Base-by-base conservation (phyloP, 2,329 filamentous ascomycete species). In the Arthrobotrys sphaeroides region DNA sequence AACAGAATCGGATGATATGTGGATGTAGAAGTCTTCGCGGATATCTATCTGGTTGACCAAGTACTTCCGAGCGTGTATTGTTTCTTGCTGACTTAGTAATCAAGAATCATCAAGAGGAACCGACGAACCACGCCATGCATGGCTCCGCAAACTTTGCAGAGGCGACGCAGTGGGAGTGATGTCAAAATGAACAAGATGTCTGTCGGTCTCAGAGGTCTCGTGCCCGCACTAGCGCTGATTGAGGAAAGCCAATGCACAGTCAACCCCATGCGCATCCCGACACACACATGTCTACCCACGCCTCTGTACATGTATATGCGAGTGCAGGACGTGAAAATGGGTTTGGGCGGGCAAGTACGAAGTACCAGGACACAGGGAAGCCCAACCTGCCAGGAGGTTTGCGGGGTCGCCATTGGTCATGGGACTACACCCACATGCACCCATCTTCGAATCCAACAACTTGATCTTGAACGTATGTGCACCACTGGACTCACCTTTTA, bases 321-420 rank as follows among this genome's bases (percentile, higher is more conserved):
- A 10, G 55, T 43, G 36, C 55, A 45, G 9, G 22, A 43, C n/a
- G 26, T 9, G 9, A n/a, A 12, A 22, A 55, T 13, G 5, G 10
- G 26, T n/a, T 33, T 26, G 16, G 20, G 16, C 18, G 38, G 24
- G 57, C 20, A 47, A 20, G 18, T 38, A 36, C 24, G n/a, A n/a
- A n/a, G 51, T 55, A 55, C 51, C 31, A 13, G 31, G 18, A 55
- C 51, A 55, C 51, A 24, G 10, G 16, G 16, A 20, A 22, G 51
- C 51, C 51, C 51, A 55, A 31, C 18, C 51, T 38, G 51, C 51
- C 31, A 55, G 65, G 55, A 28, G 24, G 28, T 24, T 45, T 57
- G 68, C 60, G 68, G 59, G 60, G 68, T 65, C 60, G 42, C 42
- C 59, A 65, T 66, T 67, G 70, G 70, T 68, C 70, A 67, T 57